Percentiles rank a stretch among this genome's conserved stretches.
These are phyloP conservation scores for Euphorbia tirucalli DNA, from an alignment of 345 rosid species.

Conservation along the genomic window DNA sequence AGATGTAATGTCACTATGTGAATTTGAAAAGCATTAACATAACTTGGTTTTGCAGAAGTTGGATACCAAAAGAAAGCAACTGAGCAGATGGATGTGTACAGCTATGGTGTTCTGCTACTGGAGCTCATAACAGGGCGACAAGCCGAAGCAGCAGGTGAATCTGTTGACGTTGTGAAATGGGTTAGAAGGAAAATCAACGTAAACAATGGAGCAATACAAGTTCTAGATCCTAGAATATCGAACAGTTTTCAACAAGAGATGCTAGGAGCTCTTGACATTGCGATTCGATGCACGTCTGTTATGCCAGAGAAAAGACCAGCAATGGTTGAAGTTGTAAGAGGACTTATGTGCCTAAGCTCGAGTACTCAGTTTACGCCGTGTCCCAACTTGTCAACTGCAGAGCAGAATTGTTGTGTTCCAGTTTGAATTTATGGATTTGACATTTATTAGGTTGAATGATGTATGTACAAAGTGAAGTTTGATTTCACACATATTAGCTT, in stretches of 20 bases:
- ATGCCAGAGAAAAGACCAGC: slow-evolving; percentile 81
- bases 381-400: slow-evolving; percentile 24
- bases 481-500: slow-evolving; percentile 9
- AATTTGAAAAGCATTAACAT: not conserved
- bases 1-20: not conserved
- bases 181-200: slow-evolving; percentile 89
- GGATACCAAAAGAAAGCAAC: slow-evolving; percentile 75
- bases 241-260: slow-evolving; percentile 48
- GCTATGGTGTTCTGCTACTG: slow-evolving; percentile 78
- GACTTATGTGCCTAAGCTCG: slow-evolving; percentile 49
- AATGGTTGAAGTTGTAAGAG: slow-evolving; percentile 59
- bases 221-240: slow-evolving; percentile 67
- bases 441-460: too few relatives aligned
- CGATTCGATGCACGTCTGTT: slow-evolving; percentile 70
- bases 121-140: slow-evolving; percentile 78
- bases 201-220: slow-evolving; percentile 58
- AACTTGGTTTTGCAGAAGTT: slow-evolving; percentile 50
- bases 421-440: slow-evolving; percentile 1
- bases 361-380: slow-evolving; percentile 20
- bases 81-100: slow-evolving; percentile 82
- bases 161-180: slow-evolving; percentile 74
- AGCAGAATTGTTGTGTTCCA: slow-evolving; percentile 16
- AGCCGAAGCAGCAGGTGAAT: slow-evolving; percentile 51
- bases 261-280: slow-evolving; percentile 69
- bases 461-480: slow-evolving; percentile 4